Evolutionary conservation across 441 rosid species (phyloP), one percentile per base, ranked within the genome.

Genomic region (Croton laevigatus): DNA sequence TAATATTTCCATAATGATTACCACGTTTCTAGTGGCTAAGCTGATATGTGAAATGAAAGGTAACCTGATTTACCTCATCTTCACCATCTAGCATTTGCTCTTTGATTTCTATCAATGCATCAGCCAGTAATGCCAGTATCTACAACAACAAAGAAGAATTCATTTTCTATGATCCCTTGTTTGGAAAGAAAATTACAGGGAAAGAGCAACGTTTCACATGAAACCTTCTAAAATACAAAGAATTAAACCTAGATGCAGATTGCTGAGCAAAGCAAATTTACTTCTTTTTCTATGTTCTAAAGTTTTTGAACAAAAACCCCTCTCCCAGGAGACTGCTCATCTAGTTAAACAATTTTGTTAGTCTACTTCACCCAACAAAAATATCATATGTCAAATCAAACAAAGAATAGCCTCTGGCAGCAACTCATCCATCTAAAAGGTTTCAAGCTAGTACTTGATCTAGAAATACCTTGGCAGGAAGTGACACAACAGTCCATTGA

Each of bases 71-170:
- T 70, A 91, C 97, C 91, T 88, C 97, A 73, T 89, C 87, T 69
- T 87, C 87, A 66, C 71, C 81, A 70, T 69, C 80, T 19, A 66
- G 57, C 73, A 81, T 86, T 82, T 91, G 98, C 78, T 94, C 97
- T 79, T 84, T 88, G 71, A 91, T 86, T 88, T 94, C 98, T 67
- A 88, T 83, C 78, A 91, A 78, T 59, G 87, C 76, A 78, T 91
- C 98, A 16, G 96, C 88, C 58, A 91, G 82, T 74, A 91, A 77
- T 77, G 91, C 85, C 80, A 90, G 74, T 76, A 94, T 91, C 98
- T 94, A 84, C 80, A 55, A 48, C 38, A 62, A 20, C 46, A 69
- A 75, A 54, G n/a, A 16, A 32, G 23, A 45, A 55, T 8, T n/a
- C 3, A 8, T 3, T 53, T 36, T 22, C 53, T 14, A 62, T 46